Percentiles rank a stretch among this genome's conserved stretches.
Conservation (phyloP, 2,329 filamentous ascomycete species). For the Colletotrichum salicis region DNA sequence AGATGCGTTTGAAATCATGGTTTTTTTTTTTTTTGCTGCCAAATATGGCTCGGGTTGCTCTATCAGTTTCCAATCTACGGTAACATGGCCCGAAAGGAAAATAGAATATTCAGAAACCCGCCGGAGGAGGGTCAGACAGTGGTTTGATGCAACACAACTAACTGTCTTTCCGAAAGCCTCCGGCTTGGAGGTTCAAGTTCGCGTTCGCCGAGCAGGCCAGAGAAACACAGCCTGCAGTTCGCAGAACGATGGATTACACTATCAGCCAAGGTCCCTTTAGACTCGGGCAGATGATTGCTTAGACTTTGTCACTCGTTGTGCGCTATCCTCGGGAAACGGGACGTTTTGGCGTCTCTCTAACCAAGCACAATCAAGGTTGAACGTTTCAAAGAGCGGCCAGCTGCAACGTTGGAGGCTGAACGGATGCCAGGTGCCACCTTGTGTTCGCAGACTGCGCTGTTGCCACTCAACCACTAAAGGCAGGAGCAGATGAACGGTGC, state of each 20-base stretch:
- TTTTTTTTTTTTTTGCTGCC: conserved; percentile 19
- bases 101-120: background rate
- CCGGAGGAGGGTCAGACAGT: conserved; percentile 14
- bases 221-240: conserved; percentile 3
- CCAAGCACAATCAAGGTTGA: background rate
- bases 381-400: background rate
- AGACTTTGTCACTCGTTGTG: background rate
- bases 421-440: conserved; percentile 2
- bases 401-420: background rate
- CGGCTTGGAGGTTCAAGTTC: conserved; percentile 24
- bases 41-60: conserved; percentile 11
- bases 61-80: background rate
- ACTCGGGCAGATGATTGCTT: conserved; percentile 17
- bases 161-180: conserved; percentile 13
- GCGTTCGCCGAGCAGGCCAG: conserved; percentile 16
- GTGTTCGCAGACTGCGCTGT: background rate
- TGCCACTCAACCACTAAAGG: conserved; percentile 31
- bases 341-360: background rate
- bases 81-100: conserved; percentile 15
- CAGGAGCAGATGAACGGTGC: background rate
- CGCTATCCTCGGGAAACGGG: conserved; percentile 11
- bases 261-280: conserved; percentile 12
- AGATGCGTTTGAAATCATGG: conserved; percentile 29
- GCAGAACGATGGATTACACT: conserved; percentile 15
- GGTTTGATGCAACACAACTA: conserved; percentile 16